Evolutionary conservation across 2,329 filamentous ascomycete genomes (phyloP).

Genomic region (Didymella arachidicola): DNA sequence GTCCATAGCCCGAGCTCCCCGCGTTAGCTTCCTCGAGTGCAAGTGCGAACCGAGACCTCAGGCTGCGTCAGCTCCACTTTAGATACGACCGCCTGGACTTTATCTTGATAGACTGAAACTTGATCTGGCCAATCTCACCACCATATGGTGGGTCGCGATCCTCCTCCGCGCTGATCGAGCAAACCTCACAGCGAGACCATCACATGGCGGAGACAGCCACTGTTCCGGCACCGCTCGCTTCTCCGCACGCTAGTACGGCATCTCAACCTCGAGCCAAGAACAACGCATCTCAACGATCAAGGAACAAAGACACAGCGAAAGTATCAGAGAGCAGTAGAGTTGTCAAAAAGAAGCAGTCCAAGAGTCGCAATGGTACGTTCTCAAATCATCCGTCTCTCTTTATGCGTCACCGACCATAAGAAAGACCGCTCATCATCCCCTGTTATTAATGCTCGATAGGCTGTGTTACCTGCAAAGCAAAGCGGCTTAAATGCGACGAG

Average conservation of each 20-base stretch:
- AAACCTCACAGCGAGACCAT: slow-evolving; percentile 37
- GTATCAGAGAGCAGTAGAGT: slow-evolving; percentile 49
- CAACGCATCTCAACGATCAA: slow-evolving; percentile 23
- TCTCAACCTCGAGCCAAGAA: slow-evolving; percentile 1
- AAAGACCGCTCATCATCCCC: no score
- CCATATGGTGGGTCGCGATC: slow-evolving; percentile 13
- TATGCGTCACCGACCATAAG: not conserved
- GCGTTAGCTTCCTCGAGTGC: slow-evolving; percentile 11
- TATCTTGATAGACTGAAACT: slow-evolving; percentile 19
- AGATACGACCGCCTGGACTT: slow-evolving; percentile 10
- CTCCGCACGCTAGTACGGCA: slow-evolving; percentile 11
- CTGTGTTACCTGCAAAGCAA: slow-evolving; percentile 76
- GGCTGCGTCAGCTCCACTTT: slow-evolving; percentile 13
- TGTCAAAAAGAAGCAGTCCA: slow-evolving; percentile 74
- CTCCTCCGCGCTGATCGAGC: slow-evolving; percentile 8
- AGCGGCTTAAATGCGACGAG: slow-evolving; percentile 77
- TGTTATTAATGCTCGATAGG: slow-evolving; percentile 56
- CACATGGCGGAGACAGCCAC: slow-evolving; percentile 11
- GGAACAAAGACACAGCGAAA: slow-evolving; percentile 35
- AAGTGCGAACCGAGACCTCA: slow-evolving; percentile 5
- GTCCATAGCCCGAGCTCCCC: slow-evolving; percentile 8
- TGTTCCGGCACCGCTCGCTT: slow-evolving; percentile 16
- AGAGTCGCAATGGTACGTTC: slow-evolving; percentile 75
- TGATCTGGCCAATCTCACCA: slow-evolving; percentile 2
- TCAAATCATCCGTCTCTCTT: not conserved